Base-by-base conservation (phyloP, 306 rosid genomes). In the Quercus rubra region DNA sequence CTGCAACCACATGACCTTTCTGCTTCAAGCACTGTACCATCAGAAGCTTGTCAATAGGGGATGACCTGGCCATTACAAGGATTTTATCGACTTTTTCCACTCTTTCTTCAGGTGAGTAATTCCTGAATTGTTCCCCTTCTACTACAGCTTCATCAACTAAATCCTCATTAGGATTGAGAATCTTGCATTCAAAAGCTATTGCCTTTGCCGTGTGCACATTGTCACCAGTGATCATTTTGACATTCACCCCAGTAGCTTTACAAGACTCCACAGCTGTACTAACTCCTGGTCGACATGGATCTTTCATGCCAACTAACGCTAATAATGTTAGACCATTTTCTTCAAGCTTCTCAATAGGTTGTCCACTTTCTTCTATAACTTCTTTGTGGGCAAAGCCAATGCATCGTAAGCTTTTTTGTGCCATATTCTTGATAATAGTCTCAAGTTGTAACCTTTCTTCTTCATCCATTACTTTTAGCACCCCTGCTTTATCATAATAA, bases 1-100 rank as follows among this genome's bases (percentile, higher is more conserved):
- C 83, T 79, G 83, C 83, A 21, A 79, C 83, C 13, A 79, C 83
- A 55, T 73, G 78, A 30, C 83, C 83, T 63, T 62, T 58, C 12
- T 66, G 57, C 78, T 79, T 79, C 78, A 73, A 73, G 69, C 78
- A 73, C 4, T 73, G 83, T n/a, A 79, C 83, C 83, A 79, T 79
- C 1, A 59, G 59, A 30, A 79, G 83, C 59, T 79, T 80, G 59
- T 80, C 83, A 21, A 80, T 35, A 11, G 74, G 83, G 70, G 83
- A 74, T 21, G 83, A 74, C 75, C 79, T 35, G n/a, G 75, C 83
- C 83, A 80, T 80, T 51, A 80, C 83, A 23, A 20, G 15, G 75
- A 80, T 80, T 21, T 55, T 80, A 1, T 71, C 56, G 8, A 80
- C 20, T 74, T 66, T 80, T 67, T 64, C 69, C 43, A 74, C 2